Evolutionary conservation across 306 rosid genomes (phyloP).

Genomic region (Crotalaria pallida): DNA sequence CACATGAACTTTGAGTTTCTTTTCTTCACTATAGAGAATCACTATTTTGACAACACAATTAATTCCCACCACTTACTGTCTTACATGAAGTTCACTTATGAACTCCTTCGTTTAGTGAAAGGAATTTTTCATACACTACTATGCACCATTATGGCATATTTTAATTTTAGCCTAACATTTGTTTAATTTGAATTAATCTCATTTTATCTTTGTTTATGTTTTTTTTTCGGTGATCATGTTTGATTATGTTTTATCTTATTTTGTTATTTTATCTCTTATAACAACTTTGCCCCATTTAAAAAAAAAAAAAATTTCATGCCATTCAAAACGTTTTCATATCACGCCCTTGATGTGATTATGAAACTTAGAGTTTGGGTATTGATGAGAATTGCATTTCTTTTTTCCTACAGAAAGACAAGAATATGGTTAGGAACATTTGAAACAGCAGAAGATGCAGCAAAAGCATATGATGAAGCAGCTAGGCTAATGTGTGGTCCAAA

Average conservation of each 20-base stretch:
- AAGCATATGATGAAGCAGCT: conserved; percentile 92
- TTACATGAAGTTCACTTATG: not conserved
- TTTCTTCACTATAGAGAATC: not conserved
- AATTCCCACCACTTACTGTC: not conserved
- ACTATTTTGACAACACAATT: not conserved
- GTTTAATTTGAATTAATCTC: too few relatives aligned
- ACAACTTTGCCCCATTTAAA: too few relatives aligned
- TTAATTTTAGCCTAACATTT: too few relatives aligned
- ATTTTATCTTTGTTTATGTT: too few relatives aligned
- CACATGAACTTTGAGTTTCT: not conserved
- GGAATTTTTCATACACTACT: not conserved
- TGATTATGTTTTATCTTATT: too few relatives aligned
- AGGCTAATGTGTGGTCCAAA: conserved; percentile 73
- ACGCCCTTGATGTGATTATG: not conserved
- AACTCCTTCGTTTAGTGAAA: not conserved
- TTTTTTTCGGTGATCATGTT: too few relatives aligned
- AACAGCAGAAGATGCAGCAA: conserved; percentile 85
- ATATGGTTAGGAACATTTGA: conserved; percentile 87
- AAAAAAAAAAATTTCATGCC: too few relatives aligned
- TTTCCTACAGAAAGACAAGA: conserved; percentile 52
- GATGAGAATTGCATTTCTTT: not conserved
- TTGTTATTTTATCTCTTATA: too few relatives aligned
- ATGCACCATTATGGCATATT: not conserved
- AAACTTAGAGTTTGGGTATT: not conserved
- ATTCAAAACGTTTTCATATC: too few relatives aligned